Evolutionary conservation across 257 asterid genomes (phyloP).

Genomic region (Buddleja alternifolia): DNA sequence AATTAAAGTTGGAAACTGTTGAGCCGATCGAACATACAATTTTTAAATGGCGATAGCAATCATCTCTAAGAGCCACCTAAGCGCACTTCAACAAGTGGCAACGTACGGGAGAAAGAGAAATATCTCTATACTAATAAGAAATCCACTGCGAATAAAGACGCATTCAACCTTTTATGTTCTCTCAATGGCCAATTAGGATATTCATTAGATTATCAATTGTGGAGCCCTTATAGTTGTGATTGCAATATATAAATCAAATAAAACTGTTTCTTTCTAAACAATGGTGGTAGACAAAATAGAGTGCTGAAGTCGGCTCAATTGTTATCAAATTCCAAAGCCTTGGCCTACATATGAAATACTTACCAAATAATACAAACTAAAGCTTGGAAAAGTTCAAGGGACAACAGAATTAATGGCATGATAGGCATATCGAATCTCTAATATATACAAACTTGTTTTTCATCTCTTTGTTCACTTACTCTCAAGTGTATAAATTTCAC

Average conservation of each 20-base stretch:
- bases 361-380: background rate
- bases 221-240: background rate
- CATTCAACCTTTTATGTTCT: constrained; percentile 25
- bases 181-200: constrained; percentile 10
- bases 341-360: background rate
- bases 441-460: too few species aligned
- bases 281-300: constrained; percentile 31
- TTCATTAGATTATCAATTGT: background rate
- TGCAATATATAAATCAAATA: constrained; percentile 1
- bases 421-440: too few species aligned
- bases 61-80: constrained; percentile 23
- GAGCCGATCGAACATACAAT: constrained; percentile 20
- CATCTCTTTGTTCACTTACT: too few species aligned
- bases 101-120: constrained; percentile 7
- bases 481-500: too few species aligned
- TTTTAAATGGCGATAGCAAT: constrained; percentile 26
- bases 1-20: constrained; percentile 1
- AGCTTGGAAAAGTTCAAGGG: constrained; percentile 12
- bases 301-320: constrained; percentile 22
- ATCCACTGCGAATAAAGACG: constrained; percentile 15
- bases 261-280: background rate
- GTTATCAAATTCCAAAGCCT: constrained; percentile 17
- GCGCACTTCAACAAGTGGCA: constrained; percentile 23
- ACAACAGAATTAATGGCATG: background rate
- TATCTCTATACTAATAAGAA: constrained; percentile 8